Conservation (phyloP, 805 yeast species). For the Wickerhamiella nectarea region DNA sequence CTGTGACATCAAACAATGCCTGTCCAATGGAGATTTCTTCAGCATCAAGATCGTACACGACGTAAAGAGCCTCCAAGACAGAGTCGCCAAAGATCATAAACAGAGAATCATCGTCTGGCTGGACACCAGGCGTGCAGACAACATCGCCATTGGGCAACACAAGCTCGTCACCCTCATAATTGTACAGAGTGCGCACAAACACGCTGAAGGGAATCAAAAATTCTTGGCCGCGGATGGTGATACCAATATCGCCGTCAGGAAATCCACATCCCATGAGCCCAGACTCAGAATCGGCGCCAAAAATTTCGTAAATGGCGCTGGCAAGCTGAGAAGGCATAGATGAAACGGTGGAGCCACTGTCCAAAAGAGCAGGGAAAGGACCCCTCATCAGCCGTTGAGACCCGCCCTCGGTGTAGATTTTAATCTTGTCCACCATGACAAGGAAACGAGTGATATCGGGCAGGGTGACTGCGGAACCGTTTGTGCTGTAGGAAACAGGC, state of each 20-base stretch:
- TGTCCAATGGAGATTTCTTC: constrained; percentile 39
- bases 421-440: constrained; percentile 1
- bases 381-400: neutral
- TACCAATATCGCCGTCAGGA: constrained; percentile 4
- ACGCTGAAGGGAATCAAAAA: constrained; percentile 8
- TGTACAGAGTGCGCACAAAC: constrained; percentile 1
- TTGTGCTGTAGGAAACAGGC: neutral
- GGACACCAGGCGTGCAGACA: constrained; percentile 3
- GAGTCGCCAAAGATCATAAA: constrained; percentile 39
- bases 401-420: neutral
- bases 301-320: constrained; percentile 16
- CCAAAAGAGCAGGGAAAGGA: constrained; percentile 13
- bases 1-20: neutral
- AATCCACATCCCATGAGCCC: constrained; percentile 16
- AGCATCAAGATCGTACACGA: constrained; percentile 49
- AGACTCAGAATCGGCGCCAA: no score
- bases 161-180: constrained; percentile 2
- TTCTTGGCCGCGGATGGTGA: constrained; percentile 14
- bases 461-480: neutral
- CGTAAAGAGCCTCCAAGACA: constrained; percentile 44
- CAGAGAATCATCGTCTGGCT: constrained; percentile 5
- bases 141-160: neutral
- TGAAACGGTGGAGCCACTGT: constrained; percentile 11
- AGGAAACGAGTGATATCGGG: constrained; percentile 4
- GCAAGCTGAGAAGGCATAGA: constrained; percentile 9